Base-by-base conservation (phyloP, 306 rosid species). In the Citrullus colocynthis region DNA sequence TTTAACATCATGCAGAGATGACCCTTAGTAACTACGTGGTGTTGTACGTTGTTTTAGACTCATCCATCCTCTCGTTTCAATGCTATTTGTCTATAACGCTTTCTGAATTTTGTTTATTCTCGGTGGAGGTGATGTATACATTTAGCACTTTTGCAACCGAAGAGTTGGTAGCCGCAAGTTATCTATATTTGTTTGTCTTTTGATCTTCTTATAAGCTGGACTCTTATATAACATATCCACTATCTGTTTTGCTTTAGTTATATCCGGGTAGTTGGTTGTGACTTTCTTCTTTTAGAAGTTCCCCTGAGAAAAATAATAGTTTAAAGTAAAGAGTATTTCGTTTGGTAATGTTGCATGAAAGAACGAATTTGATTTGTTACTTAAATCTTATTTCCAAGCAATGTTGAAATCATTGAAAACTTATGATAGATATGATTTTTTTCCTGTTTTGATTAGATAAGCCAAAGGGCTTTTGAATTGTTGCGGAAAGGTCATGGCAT, bases 381-480 rank as follows among this genome's bases (percentile, higher is more conserved):
- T 75, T 51, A 51, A 58, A 54, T 16, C 12, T 55, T 15, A 55
- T 15, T 51, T 49, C 30, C 12, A 30, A 52, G 28, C 21, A 16
- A 9, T 17, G 24, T 28, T 76, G 34, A 76, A 28, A 72, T 62
- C 61, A 15, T 32, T 28, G 18, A 13, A 6, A 51, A 15, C 16
- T 30, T 45, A 61, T 12, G 79, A 79, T 77, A 1, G 15, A 16
- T 48, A 48, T 34, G 66, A 76, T 84, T 75, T 56, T 56, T 56
- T 75, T 36, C 15, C 21, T 75, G 56, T 82, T 75, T 54, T 80
- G 18, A 76, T 79, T 92, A 95, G 99, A 95, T 95, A 64, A 90
- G 99, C 87, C 87, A 83, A 79, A 87, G 92, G 70, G 97, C 91
- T 61, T 92, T 90, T 76, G 97, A 88, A 81, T 81, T 85, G 87